These are phyloP conservation scores for Heterococcus sp. DNA, from an alignment of 108 stramenopile species.

Conservation along the genomic window DNA sequence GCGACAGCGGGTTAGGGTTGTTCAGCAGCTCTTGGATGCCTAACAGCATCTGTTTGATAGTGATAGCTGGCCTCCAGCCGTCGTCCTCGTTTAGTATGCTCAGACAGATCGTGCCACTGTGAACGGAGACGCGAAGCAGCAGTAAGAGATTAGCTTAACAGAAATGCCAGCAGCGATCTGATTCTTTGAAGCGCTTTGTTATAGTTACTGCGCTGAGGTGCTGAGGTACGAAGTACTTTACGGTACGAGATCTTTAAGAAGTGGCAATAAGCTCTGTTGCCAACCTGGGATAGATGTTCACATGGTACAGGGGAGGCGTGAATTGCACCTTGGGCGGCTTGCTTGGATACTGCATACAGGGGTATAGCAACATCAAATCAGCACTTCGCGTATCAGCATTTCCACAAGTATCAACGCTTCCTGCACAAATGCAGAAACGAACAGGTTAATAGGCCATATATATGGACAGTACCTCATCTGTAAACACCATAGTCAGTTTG, in stretches of 20 bases:
- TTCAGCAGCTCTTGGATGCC: conserved; percentile 96
- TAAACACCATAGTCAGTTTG: conserved; percentile 83
- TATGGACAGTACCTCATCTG: conserved; percentile 96
- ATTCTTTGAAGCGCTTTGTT: not conserved
- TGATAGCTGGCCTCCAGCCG: conserved; percentile 97
- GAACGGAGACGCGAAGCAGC: no score
- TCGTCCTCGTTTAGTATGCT: conserved; percentile 96
- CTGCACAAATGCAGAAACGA: not conserved
- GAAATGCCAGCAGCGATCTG: conserved; percentile 35
- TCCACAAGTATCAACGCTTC: not conserved
- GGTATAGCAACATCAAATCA: not conserved
- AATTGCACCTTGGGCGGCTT: conserved; percentile 95
- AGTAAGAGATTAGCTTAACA: conserved; percentile 3
- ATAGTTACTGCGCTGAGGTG: not conserved
- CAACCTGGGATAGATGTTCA: conserved; percentile 68
- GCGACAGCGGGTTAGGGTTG: conserved; percentile 85
- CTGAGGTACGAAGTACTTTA: not conserved
- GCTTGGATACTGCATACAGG: not conserved
- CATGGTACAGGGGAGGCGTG: conserved; percentile 76
- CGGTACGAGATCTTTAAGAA: not conserved
- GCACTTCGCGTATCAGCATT: not conserved
- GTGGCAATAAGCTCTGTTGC: no score
- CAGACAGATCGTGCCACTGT: conserved; percentile 88
- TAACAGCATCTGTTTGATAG: conserved; percentile 89
- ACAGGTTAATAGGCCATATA: not conserved